phyloP scores from a whole-genome alignment of 2,329 filamentous ascomycete species.

The Diplodia seriata region DNA sequence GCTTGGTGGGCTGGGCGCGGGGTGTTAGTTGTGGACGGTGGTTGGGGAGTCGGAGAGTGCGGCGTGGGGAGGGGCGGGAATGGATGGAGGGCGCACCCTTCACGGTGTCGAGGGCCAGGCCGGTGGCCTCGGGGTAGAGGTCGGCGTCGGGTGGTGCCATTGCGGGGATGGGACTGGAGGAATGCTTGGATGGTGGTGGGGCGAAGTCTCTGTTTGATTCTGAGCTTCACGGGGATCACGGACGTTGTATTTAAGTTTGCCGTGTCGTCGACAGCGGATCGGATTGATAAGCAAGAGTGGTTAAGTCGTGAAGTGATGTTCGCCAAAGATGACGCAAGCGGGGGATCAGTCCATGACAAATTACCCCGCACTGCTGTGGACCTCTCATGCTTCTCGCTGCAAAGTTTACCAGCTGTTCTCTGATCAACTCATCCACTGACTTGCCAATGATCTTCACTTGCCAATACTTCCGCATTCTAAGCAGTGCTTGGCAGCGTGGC shows the following conservation, averaged over 20 bases:
- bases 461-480: background rate
- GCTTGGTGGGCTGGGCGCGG: constrained; percentile 38
- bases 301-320: constrained; percentile 18
- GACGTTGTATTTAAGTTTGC: background rate
- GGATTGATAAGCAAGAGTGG: constrained; percentile 19
- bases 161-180: background rate
- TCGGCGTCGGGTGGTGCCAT: constrained; percentile 35
- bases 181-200: background rate
- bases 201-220: background rate
- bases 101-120: constrained; percentile 42
- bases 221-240: too few relatives aligned
- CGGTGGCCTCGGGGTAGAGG: constrained; percentile 46
- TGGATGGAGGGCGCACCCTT: constrained; percentile 35
- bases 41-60: background rate
- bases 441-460: background rate
- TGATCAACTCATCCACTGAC: background rate
- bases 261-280: background rate
- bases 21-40: background rate
- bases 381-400: background rate
- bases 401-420: background rate
- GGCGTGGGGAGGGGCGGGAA: too few relatives aligned
- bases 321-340: constrained; percentile 18
- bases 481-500: background rate
- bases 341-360: constrained; percentile 1
- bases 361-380: constrained; percentile 3